These are phyloP conservation scores for Ormosia emarginata DNA, from an alignment of 306 rosid species.

Conservation along the genomic window DNA sequence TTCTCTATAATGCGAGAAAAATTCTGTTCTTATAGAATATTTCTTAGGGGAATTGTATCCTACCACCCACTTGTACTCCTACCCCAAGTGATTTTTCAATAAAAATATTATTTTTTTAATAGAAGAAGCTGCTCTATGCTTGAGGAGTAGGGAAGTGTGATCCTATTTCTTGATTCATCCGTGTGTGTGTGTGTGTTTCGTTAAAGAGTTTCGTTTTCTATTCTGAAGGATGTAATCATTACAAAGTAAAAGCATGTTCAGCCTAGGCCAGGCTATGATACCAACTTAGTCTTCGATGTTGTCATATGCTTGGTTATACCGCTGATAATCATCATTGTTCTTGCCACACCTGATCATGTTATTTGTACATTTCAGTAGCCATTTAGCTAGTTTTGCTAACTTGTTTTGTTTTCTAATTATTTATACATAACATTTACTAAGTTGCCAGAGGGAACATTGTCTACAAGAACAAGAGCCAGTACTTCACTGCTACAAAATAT, in stretches of 20 bases:
- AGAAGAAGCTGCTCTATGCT: neutral
- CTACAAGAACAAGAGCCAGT: neutral
- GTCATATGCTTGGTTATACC: neutral
- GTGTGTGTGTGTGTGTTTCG: neutral
- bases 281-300: neutral
- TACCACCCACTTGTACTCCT: neutral
- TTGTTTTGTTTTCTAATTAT: neutral
- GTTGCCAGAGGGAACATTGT: neutral
- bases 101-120: neutral
- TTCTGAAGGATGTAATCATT: neutral
- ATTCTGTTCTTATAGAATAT: neutral
- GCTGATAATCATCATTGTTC: neutral
- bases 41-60: neutral
- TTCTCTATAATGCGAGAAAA: neutral
- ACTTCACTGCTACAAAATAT: neutral
- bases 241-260: neutral
- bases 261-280: neutral
- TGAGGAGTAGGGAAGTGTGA: neutral
- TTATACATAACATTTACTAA: neutral
- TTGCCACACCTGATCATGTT: neutral
- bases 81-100: neutral
- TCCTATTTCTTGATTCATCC: neutral
- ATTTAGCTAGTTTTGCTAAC: neutral
- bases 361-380: neutral
- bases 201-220: neutral